Conservation (phyloP, 2,329 filamentous ascomycete genomes). For the Ophiostoma pallidulum region DNA sequence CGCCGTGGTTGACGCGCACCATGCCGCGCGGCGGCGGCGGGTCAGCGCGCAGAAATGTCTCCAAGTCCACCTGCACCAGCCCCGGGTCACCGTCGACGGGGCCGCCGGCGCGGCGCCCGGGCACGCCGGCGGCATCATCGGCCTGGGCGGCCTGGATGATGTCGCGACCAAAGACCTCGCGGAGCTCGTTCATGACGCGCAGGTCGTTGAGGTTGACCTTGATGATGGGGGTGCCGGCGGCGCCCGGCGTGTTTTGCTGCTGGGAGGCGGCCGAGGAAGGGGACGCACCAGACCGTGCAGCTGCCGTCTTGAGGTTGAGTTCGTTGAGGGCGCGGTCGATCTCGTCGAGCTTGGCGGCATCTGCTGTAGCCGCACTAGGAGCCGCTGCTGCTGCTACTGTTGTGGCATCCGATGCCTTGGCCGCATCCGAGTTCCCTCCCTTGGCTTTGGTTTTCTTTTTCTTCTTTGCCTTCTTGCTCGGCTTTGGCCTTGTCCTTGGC, state of each 20-base stretch:
- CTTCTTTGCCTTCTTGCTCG: conserved; percentile 26
- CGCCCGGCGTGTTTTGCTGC: conserved; percentile 6
- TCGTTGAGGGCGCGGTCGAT: conserved; percentile 46
- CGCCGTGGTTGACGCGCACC: conserved; percentile 1
- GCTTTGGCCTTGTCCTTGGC: conserved; percentile 17
- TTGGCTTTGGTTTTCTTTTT: conserved; percentile 12
- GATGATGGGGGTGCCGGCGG: no score
- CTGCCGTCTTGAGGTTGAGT: conserved; percentile 29
- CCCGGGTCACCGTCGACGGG: conserved; percentile 24
- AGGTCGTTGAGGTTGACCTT: conserved; percentile 58
- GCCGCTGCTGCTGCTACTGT: not conserved
- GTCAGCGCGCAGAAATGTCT: conserved; percentile 37
- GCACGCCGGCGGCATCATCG: conserved; percentile 34
- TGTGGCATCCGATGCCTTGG: not conserved
- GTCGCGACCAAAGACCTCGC: conserved; percentile 45
- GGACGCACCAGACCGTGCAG: conserved; percentile 14
- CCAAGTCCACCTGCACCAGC: conserved; percentile 42
- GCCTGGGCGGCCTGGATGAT: conserved; percentile 45
- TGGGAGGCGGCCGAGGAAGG: not conserved
- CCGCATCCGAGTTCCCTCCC: conserved; percentile 11
- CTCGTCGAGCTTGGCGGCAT: conserved; percentile 33
- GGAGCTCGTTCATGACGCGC: conserved; percentile 88
- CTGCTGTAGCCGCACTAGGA: no score
- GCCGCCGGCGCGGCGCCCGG: conserved; percentile 17
- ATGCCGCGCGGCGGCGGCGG: conserved; percentile 6